These are phyloP conservation scores for Pseudonitzschia delicatissima DNA, from an alignment of 108 stramenopile genomes.

Conservation along the genomic window DNA sequence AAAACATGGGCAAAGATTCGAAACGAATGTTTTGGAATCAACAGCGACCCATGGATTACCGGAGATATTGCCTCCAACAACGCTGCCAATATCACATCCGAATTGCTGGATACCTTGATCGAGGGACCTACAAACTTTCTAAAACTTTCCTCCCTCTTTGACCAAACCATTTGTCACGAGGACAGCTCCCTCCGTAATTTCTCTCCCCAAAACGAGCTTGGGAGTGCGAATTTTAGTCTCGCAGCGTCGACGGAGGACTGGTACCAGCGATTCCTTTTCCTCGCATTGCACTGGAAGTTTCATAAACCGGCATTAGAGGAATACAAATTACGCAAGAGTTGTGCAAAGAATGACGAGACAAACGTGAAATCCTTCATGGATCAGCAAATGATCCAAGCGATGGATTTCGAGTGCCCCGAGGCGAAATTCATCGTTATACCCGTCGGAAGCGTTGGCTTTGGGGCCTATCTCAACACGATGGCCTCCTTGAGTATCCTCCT, in stretches of 20 bases:
- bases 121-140: slow-evolving; percentile 1
- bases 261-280: slow-evolving; percentile 10
- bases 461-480: slow-evolving; percentile 7
- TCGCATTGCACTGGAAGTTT: slow-evolving; percentile 7
- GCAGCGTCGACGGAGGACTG: neutral
- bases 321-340: neutral
- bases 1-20: too few relatives aligned
- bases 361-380: slow-evolving; percentile 1
- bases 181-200: neutral
- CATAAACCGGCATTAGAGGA: neutral
- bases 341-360: neutral
- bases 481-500: slow-evolving; percentile 9
- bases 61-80: neutral
- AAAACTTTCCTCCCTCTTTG: neutral
- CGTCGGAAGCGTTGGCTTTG: slow-evolving; percentile 13
- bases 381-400: neutral
- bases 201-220: neutral
- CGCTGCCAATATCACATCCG: neutral
- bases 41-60: slow-evolving; percentile 3
- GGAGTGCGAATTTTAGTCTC: neutral
- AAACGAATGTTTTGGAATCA: neutral
- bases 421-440: slow-evolving; percentile 16
- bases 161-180: slow-evolving; percentile 6
- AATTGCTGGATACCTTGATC: slow-evolving; percentile 2
- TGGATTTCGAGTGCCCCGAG: slow-evolving; percentile 10